Evolutionary conservation across 495 filamentous ascomycete genomes (phyloP).

Genomic region (Talaromyces thailandensis): DNA sequence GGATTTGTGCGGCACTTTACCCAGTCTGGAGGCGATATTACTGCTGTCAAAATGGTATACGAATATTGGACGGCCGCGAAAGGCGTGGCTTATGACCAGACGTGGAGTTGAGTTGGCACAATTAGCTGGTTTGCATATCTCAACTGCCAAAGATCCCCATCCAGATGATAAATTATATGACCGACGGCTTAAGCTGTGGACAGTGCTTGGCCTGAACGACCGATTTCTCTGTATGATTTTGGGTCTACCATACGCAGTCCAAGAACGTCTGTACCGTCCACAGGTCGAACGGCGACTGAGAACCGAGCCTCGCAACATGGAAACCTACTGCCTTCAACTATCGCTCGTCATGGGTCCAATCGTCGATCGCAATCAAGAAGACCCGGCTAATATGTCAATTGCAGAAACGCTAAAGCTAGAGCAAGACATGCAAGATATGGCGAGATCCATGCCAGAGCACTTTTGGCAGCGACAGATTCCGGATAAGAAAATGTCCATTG

Average conservation of each 20-base stretch:
- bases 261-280: conserved; percentile 24
- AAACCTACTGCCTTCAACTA: conserved; percentile 25
- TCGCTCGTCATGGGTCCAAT: conserved; percentile 36
- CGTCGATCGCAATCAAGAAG: conserved; percentile 39
- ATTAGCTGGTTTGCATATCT: conserved; percentile 34
- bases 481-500: conserved; percentile 5
- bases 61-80: conserved; percentile 42
- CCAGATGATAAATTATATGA: conserved; percentile 16
- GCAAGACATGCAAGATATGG: conserved; percentile 34
- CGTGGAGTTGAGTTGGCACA: conserved; percentile 39
- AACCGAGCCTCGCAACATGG: conserved; percentile 9
- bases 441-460: conserved; percentile 21
- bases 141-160: conserved; percentile 12
- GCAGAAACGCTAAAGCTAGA: conserved; percentile 37
- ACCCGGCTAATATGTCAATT: conserved; percentile 24
- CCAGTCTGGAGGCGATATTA: conserved; percentile 41
- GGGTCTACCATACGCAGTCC: conserved; percentile 40
- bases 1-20: conserved; percentile 35
- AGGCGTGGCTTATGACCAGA: conserved; percentile 38
- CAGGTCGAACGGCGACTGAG: conserved; percentile 15
- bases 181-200: conserved; percentile 35
- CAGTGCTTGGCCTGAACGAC: conserved; percentile 31
- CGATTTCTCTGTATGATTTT: conserved; percentile 38
- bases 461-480: conserved; percentile 19
- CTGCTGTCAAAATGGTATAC: conserved; percentile 36